Evolutionary conservation across 2,329 filamentous ascomycete species (phyloP), one percentile per base, ranked within the genome.

Genomic region (Trichoderma sp.): DNA sequence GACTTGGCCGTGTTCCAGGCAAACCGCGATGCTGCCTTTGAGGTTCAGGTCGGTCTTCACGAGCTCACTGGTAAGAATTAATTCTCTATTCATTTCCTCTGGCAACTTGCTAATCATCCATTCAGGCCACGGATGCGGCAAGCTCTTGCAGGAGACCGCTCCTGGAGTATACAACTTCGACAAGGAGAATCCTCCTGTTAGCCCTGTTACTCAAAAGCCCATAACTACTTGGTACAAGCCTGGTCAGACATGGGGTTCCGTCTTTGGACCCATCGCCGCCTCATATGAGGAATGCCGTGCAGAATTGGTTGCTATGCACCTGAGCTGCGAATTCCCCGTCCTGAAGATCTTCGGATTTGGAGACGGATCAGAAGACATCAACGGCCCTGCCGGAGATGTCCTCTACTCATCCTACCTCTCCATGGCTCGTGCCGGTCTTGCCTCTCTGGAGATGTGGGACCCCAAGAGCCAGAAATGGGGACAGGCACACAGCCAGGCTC

Each of bases 201-300:
- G 89, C 74, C 94, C 94, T 0, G 79, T 97, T 48, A 92, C 89
- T 5, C 84, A 87, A 69, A 90, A 94, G 78, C 91, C 77, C 1
- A 84, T 97, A 57, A 87, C 86, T 2, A 92, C 90, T 1, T 97
- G 91, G 89, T 98, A 98, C 83, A 97, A 95, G 80, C 93, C 93
- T 2, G 93, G 93, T 3, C 92, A 97, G 79, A 98, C 94, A 0
- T 98, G 94, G 94, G 92, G 92, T 67, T 93, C 90, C 5, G 92
- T 97, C 0, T 98, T 98, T 75, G 93, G 94, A 29, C 88, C 91
- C 69, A 88, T 96, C 71, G 93, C 94, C 42, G 92, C 91, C 4
- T 92, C 90, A 17, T 97, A 97, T 75, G 94, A 98, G 80, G 94
- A 98, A 79, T 98, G 94, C 78, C 89, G 94, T 66, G 94, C 94